These are phyloP conservation scores for Fusarium longipes DNA, from an alignment of 2,329 filamentous ascomycete genomes.

Conservation along the genomic window DNA sequence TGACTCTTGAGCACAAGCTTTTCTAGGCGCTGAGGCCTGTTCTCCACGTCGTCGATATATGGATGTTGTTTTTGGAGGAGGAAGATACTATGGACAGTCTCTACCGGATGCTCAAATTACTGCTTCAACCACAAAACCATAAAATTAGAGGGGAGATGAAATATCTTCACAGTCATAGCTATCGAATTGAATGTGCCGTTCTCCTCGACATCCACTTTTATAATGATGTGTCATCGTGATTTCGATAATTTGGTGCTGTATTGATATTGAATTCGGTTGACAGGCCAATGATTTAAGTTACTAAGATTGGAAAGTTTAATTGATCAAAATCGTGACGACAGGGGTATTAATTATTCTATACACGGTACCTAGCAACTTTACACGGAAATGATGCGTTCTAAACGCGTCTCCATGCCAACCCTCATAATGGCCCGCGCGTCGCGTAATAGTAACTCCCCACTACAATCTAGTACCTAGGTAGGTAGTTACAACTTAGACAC, in stretches of 20 bases:
- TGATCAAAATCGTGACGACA: constrained; percentile 3
- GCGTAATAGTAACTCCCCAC: constrained; percentile 47
- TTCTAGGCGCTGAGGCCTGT: constrained; percentile 64
- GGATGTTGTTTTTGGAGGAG: background rate
- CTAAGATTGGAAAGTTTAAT: background rate
- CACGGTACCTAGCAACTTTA: constrained; percentile 6
- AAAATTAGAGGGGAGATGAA: constrained; percentile 35
- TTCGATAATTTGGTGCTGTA: background rate
- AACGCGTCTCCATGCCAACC: constrained; percentile 45
- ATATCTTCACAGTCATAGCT: constrained; percentile 34
- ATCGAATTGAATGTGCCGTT: constrained; percentile 41
- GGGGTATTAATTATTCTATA: constrained; percentile 13
- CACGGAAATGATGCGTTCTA: constrained; percentile 38
- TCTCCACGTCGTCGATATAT: constrained; percentile 3
- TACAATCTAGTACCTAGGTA: background rate
- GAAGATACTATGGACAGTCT: constrained; percentile 25
- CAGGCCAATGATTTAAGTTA: constrained; percentile 1
- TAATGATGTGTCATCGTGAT: background rate
- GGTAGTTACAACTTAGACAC: constrained; percentile 35
- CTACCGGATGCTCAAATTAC: constrained; percentile 23
- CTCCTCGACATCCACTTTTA: constrained; percentile 24
- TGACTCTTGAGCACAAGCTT: constrained; percentile 99
- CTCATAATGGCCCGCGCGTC: constrained; percentile 44
- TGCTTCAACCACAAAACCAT: constrained; percentile 1
- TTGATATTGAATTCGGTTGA: background rate